Evolutionary conservation across 129 eudicot species (phyloP), one percentile per base, ranked within the genome.

Genomic region (Cynara cardunculus): DNA sequence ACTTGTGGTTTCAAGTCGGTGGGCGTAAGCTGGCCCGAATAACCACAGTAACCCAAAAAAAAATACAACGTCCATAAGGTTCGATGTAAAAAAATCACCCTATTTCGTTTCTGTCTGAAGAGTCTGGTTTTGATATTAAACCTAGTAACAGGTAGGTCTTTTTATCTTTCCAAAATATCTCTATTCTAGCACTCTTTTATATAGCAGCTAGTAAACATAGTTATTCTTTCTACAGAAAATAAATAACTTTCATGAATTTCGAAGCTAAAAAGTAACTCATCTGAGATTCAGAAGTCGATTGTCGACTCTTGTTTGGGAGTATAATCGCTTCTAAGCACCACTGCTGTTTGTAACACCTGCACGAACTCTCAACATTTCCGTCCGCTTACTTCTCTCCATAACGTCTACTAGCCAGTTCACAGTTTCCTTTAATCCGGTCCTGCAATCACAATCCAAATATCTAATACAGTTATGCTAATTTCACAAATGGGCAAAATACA

Each of bases 401-500:
- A 87, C 94, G 68, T 95, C 96, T 53, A 95, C 91, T 24, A 95
- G 94, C 99, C 99, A 95, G 73, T 95, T 87, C 69, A 95, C 96
- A 64, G 92, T 89, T 74, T 89, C 97, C 87, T 89, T 95, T 34
- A 95, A 92, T 59, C 99, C 97, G 34, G 86, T 78, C 88, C 97
- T 95, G 93, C 87, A 82, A 71, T 30, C 24, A 22, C 21, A 70
- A 72, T 27, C 74, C 78, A 79, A 66, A 73, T 34, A 31, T 9
- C 22, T 11, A 6, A 22, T 68, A 49, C 22, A 9, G 46, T 31
- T 44, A 41, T 7, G 62, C n/a, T 64, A 32, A 73, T 62, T 72
- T 37, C 30, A 62, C 22, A 53, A 46, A 44, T 46, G 4, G n/a
- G 6, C 61, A 46, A 46, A 46, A 46, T 46, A 3, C 59, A 46